Conservation (phyloP, 2,329 filamentous ascomycete genomes). For the Aspergillus sp. region DNA sequence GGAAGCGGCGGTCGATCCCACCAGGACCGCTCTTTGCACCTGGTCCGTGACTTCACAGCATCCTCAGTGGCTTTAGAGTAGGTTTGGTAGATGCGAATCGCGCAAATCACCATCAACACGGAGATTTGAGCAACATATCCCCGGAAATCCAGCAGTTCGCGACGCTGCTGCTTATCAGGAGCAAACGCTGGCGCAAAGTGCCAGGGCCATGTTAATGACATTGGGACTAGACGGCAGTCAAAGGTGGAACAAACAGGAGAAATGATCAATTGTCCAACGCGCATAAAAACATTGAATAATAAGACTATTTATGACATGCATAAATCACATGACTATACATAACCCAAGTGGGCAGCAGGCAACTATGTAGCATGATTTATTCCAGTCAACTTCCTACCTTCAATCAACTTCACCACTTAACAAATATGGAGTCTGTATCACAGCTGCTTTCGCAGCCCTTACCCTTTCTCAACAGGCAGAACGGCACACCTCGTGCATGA, state of each 20-base stretch:
- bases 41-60: constrained; percentile 1
- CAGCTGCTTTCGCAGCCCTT: too few species aligned
- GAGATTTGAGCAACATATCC: constrained; percentile 52
- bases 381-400: too few species aligned
- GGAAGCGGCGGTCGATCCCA: constrained; percentile 37
- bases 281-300: background rate
- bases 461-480: too few species aligned
- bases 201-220: constrained; percentile 38
- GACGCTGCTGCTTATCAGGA: constrained; percentile 45
- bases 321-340: background rate
- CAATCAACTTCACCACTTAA: too few species aligned
- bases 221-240: constrained; percentile 2
- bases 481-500: too few species aligned
- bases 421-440: too few species aligned
- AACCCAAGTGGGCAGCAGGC: too few species aligned
- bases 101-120: constrained; percentile 40
- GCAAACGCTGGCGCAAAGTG: constrained; percentile 47
- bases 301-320: background rate
- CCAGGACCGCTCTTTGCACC: constrained; percentile 29
- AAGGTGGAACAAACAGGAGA: background rate
- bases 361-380: too few species aligned
- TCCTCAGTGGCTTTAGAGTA: constrained; percentile 4
- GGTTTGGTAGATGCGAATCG: constrained; percentile 27
- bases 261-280: background rate
- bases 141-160: constrained; percentile 49